Base-by-base conservation (phyloP, 257 asterid species). In the Cynanchum wilfordii region DNA sequence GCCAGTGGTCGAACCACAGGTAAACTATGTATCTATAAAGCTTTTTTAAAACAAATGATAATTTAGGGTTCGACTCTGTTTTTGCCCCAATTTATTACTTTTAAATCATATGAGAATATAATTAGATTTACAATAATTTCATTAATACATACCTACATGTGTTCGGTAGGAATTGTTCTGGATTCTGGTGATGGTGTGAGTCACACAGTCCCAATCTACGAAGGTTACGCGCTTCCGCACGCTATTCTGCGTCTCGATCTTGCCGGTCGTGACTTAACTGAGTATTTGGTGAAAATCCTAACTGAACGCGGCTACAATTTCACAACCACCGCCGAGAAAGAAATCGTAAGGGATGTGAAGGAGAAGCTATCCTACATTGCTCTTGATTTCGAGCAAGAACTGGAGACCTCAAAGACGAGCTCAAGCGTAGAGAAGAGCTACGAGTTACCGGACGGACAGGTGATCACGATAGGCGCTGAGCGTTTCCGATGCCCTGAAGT, bases 1-100 rank as follows among this genome's bases (percentile, higher is more conserved):
- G 97, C 97, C 65, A 91, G 97, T 80, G 97, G 97, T 52, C 96
- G 97, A 74, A 91, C 97, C 33, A 91, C 97, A 11, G 96, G 97
- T 91, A 76, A 81, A 89, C 76, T 40, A 40, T 40, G 10, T 40
- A 40, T 40, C 10, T 42, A 42, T 7, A 42, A 36, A 36, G 40
- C 40, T n/a, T n/a, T n/a, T 36, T 36, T 36, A 6, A 36, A 36
- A 42, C 7, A 42, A 42, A 42, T 42, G 47, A 42, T 42, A 42
- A 42, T 42, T 42, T 42, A 42, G 47, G 47, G 10, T 42, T 42
- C 11, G 8, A 7, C 7, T 42, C 10, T 42, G 10, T 42, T 42
- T 42, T 40, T 7, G 0, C 10, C 10, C 10, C 10, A 6, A 6
- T 40, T 40, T 40, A 7, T 42, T 42, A 7, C 11, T 42, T 42